Evolutionary conservation across 2,329 filamentous ascomycete species (phyloP).

Genomic region (Macrophomina tecta): DNA sequence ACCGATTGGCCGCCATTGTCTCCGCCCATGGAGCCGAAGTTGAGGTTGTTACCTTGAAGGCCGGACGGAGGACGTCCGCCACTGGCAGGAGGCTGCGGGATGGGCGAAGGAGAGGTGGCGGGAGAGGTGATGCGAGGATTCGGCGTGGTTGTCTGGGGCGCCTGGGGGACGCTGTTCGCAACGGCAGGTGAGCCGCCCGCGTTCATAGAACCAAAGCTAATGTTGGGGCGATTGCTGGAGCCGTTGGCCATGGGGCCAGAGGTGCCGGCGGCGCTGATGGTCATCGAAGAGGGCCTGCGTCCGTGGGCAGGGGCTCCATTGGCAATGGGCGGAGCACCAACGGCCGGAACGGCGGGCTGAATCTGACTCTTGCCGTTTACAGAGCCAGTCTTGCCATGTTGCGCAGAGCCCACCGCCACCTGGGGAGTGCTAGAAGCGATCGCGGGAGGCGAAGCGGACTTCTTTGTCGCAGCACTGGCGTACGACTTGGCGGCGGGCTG

Average conservation of each 20-base stretch:
- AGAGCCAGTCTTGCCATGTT: constrained; percentile 48
- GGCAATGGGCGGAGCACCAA: constrained; percentile 65
- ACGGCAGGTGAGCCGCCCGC: constrained; percentile 65
- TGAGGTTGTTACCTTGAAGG: constrained; percentile 72
- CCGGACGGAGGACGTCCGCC: constrained; percentile 81
- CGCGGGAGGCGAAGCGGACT: constrained; percentile 54
- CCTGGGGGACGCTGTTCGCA: constrained; percentile 71
- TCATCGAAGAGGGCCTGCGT: constrained; percentile 87
- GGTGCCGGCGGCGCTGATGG: constrained; percentile 83
- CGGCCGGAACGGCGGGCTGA: constrained; percentile 69
- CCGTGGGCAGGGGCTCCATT: constrained; percentile 73
- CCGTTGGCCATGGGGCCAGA: constrained; percentile 80
- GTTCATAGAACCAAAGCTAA: constrained; percentile 81
- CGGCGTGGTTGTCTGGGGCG: constrained; percentile 66
- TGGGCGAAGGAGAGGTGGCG: constrained; percentile 87
- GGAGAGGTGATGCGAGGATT: constrained; percentile 82
- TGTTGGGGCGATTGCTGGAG: constrained; percentile 65
- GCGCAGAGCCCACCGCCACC: constrained; percentile 60
- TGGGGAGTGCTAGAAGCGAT: constrained; percentile 59
- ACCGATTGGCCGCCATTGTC: constrained; percentile 73
- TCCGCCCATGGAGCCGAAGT: constrained; percentile 81
- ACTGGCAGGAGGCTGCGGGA: constrained; percentile 85
- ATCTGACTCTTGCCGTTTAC: constrained; percentile 84
- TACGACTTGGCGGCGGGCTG: constrained; percentile 64
- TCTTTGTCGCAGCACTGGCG: constrained; percentile 68